phyloP scores from a whole-genome alignment of 176 grass and related monocot species.

The Oryza brachyantha region DNA sequence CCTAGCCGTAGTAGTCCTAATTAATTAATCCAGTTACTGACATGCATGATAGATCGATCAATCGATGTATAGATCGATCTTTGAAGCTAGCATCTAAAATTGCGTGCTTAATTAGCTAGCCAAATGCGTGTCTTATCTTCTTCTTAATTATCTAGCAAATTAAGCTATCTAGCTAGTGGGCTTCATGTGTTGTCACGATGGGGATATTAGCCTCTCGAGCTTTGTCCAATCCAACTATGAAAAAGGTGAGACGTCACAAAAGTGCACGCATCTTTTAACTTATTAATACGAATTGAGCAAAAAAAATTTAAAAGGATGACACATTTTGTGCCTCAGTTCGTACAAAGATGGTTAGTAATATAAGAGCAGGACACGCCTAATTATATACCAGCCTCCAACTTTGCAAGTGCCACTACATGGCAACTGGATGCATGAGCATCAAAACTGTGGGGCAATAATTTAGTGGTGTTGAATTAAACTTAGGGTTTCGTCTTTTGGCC shows the following conservation, averaged over 20 bases:
- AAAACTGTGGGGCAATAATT: not conserved
- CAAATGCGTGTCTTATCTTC: not conserved
- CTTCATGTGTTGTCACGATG: constrained; percentile 34
- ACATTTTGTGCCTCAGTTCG: constrained; percentile 13
- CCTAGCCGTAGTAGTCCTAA: not conserved
- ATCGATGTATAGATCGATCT: not conserved
- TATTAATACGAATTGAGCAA: not conserved
- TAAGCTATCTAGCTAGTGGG: constrained; percentile 14
- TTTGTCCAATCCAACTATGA: constrained; percentile 34
- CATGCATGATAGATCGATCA: not conserved
- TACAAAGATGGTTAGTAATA: not conserved
- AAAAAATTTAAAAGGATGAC: too few species aligned
- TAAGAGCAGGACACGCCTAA: not conserved
- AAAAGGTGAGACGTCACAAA: constrained; percentile 60
- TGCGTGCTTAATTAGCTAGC: not conserved
- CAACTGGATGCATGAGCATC: not conserved
- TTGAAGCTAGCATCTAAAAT: not conserved
- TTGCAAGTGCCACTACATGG: not conserved
- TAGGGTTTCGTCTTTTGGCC: too few species aligned
- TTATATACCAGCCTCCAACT: not conserved
- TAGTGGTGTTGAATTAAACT: too few species aligned
- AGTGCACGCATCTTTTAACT: constrained; percentile 18
- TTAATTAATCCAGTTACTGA: not conserved
- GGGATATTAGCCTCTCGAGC: constrained; percentile 41
- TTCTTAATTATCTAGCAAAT: not conserved